Percentiles rank a stretch among this genome's conserved stretches.
Evolutionary conservation across 306 rosid species (phyloP).

Genomic region (Vigna hirtella): DNA sequence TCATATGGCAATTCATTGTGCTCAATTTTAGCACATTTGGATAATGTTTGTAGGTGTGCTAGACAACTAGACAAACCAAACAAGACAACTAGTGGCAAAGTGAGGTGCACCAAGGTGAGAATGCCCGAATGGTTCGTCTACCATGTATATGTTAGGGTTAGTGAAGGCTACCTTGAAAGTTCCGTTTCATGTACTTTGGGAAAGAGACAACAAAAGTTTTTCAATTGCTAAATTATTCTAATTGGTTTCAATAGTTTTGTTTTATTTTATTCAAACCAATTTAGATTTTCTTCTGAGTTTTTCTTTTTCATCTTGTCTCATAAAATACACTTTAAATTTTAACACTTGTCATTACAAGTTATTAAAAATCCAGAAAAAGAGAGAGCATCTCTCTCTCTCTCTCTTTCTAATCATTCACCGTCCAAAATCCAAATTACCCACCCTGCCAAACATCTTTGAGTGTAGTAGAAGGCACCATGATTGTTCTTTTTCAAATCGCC

Average conservation of each 20-base stretch:
- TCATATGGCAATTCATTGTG: not conserved
- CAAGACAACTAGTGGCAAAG: conserved; percentile 21
- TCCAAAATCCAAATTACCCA: conserved; percentile 22
- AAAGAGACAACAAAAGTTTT: conserved; percentile 34
- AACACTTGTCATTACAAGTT: too few species aligned
- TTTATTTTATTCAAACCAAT: too few species aligned
- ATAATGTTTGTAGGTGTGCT: not conserved
- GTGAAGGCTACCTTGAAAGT: conserved; percentile 36
- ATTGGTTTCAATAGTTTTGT: not conserved
- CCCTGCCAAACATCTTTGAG: conserved; percentile 44
- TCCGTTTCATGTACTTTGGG: conserved; percentile 33
- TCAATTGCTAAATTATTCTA: not conserved
- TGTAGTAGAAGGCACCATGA: conserved; percentile 49
- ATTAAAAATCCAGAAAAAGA: not conserved
- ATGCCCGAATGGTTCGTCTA: conserved; percentile 18
- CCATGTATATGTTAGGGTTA: not conserved
- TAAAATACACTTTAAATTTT: too few species aligned
- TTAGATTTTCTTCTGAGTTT: too few species aligned
- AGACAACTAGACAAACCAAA: not conserved
- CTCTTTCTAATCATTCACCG: conserved; percentile 41
- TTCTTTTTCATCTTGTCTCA: too few species aligned
- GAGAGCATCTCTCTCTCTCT: conserved; percentile 19
- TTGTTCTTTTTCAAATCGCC: conserved; percentile 26
- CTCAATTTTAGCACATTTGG: not conserved
- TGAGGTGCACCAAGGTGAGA: conserved; percentile 28